Conservation (phyloP, 1,139 yeast species). For the Yamadazyma triangularis region DNA sequence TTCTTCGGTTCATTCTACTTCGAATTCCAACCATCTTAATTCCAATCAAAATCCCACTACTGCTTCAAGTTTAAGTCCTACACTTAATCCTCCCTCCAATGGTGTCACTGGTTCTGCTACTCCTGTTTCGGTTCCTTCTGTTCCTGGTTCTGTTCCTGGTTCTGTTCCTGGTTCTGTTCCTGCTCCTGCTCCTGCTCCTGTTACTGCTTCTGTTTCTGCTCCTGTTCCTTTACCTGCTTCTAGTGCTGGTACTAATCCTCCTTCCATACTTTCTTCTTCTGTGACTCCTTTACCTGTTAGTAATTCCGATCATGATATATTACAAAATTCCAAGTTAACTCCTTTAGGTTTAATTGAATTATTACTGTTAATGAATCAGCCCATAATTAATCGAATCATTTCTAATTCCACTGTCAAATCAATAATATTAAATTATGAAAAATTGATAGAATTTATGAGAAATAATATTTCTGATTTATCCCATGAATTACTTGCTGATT, state of each 20-base stretch:
- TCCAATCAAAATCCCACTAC: slow-evolving; percentile 1
- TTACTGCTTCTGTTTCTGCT: too few species aligned
- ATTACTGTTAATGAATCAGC: slow-evolving; percentile 19
- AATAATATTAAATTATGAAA: slow-evolving; percentile 19
- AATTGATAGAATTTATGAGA: slow-evolving; percentile 22
- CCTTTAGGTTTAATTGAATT: slow-evolving; percentile 12
- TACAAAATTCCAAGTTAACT: background rate
- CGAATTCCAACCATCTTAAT: background rate
- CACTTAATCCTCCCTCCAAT: too few species aligned
- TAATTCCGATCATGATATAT: too few species aligned
- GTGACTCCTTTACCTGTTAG: too few species aligned
- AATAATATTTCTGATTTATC: slow-evolving; percentile 15
- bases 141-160: background rate
- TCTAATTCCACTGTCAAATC: slow-evolving; percentile 29
- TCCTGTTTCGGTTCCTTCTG: too few species aligned
- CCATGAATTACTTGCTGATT: slow-evolving; percentile 18
- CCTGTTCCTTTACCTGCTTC: too few species aligned
- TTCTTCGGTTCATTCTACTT: background rate
- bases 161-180: too few species aligned
- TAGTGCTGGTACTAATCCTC: background rate
- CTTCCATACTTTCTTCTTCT: background rate
- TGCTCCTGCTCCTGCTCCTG: too few species aligned
- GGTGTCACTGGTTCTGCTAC: too few species aligned
- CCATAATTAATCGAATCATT: slow-evolving; percentile 17
- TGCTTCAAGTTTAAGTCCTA: too few species aligned